Conservation (phyloP, 2,329 filamentous ascomycete species). For the Sporothrix sp. region DNA sequence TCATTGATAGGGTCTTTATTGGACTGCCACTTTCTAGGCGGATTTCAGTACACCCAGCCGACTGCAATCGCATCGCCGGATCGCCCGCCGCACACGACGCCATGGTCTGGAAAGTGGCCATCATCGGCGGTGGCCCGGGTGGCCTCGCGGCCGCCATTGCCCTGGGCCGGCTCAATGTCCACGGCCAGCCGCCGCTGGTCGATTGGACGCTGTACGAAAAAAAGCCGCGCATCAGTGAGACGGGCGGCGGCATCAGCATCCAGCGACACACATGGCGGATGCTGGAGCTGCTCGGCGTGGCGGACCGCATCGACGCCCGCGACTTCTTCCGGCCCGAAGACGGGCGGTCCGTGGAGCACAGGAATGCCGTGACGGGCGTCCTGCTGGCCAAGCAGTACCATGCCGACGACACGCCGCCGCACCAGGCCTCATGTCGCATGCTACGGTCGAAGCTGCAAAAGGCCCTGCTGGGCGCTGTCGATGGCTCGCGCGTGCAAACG, state of each 20-base stretch:
- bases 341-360: slow-evolving; percentile 21
- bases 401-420: slow-evolving; percentile 19
- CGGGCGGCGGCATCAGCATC: slow-evolving; percentile 29
- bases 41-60: no score
- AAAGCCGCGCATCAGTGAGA: slow-evolving; percentile 28
- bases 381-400: slow-evolving; percentile 20
- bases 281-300: slow-evolving; percentile 25
- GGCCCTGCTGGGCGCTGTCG: slow-evolving; percentile 37
- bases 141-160: slow-evolving; percentile 12
- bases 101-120: slow-evolving; percentile 11
- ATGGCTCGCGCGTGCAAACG: slow-evolving; percentile 33
- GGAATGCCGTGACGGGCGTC: slow-evolving; percentile 26
- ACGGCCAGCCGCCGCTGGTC: slow-evolving; percentile 21
- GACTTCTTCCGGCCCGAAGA: slow-evolving; percentile 24
- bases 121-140: slow-evolving; percentile 12
- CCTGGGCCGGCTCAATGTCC: slow-evolving; percentile 8
- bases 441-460: slow-evolving; percentile 35
- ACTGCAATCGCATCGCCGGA: no score
- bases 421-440: slow-evolving; percentile 23
- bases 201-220: slow-evolving; percentile 29
- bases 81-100: neutral
- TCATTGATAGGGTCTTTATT: neutral
- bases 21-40: neutral
- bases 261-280: slow-evolving; percentile 29
- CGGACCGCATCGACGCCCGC: slow-evolving; percentile 24